Conservation (phyloP, 768 basidiomycete genomes). For the Lentinula edodes region DNA sequence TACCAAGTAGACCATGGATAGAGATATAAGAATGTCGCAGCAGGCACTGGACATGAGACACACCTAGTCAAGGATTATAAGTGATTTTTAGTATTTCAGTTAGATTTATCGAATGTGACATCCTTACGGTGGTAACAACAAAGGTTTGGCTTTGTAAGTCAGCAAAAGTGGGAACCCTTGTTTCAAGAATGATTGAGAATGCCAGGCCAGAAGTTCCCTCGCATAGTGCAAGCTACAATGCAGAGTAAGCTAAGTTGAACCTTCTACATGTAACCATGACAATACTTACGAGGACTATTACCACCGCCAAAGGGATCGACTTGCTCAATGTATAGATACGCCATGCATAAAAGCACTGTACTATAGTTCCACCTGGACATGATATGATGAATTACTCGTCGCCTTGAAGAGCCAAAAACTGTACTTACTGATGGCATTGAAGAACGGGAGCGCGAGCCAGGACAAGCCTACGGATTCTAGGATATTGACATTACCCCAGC, state of each 20-base stretch:
- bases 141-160: not conserved
- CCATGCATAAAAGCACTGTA: constrained; percentile 1
- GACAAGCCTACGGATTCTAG: not conserved
- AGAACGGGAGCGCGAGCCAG: not conserved
- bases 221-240: not conserved
- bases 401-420: not conserved
- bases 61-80: not conserved
- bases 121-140: not conserved
- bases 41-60: not conserved
- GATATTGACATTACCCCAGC: not conserved
- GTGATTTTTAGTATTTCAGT: not conserved
- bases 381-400: not conserved
- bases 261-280: not conserved
- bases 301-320: not conserved
- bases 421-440: not conserved
- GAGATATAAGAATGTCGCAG: not conserved
- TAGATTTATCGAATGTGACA: not conserved
- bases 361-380: not conserved
- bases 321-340: not conserved
- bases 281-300: not conserved
- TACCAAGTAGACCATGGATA: not conserved
- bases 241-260: not conserved
- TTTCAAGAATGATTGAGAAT: not conserved
- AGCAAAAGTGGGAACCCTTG: not conserved
- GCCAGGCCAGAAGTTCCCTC: not conserved